Base-by-base conservation (phyloP, 768 basidiomycete genomes). In the Suillus sp. region DNA sequence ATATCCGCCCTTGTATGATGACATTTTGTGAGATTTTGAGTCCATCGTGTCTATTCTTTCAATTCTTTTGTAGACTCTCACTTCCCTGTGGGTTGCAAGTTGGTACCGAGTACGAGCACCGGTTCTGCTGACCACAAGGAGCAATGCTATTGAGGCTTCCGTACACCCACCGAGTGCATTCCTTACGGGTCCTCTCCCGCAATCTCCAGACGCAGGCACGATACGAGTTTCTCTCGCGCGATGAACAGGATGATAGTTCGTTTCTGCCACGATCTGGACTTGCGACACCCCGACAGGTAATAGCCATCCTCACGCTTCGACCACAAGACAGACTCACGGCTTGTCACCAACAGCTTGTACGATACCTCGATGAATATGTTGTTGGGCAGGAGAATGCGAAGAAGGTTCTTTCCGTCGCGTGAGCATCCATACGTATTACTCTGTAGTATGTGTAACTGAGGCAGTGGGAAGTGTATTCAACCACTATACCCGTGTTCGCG, bases 321-420 rank as follows among this genome's bases (percentile, higher is more conserved):
- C 13, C 25, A 61, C 18, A 20, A 42, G 8, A 30, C 11, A 37
- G 13, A 60, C 65, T 74, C 53, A 73, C 48, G 22, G 32, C 32
- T 42, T 34, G 9, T 62, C 25, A 40, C 43, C 42, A 27, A 37
- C 45, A 96, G 93, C 84, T 96, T 50, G 89, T 88, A 8, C 84
- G 90, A 72, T 95, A 93, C 74, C 84, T 97, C 43, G 89, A 93
- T 68, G 88, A 93, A 71, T 97, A 90, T 71, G 87, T 99, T 42
- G 84, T 99, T 20, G 96, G 96, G 1, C 96, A 99, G 73, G 91
- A 93, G 67, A 84, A 83, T 64, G 95, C 96, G 3, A 99, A 99
- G 85, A 94, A 95, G 72, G 89, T 92, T 27, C 84, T 98, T 37
- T 92, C 93, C 42, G 96, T 98, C 54, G 96, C 95, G 94, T 95